Conservation (phyloP, 257 asterid genomes). For the Jaltomata sinuosa region DNA sequence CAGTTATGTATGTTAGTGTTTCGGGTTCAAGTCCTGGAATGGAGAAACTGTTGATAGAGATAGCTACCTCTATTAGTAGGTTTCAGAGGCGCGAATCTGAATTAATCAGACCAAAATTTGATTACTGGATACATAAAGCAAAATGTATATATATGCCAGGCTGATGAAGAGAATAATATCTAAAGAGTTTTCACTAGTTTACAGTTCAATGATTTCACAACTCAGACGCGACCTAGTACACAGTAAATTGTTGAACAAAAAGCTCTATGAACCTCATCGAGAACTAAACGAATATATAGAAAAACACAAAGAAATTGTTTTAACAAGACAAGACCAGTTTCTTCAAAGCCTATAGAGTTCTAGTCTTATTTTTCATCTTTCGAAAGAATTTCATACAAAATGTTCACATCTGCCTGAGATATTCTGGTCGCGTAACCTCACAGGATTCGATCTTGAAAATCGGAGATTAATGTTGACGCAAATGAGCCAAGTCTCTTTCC, state of each 20-base stretch:
- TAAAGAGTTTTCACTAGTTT: not conserved
- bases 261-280: not conserved
- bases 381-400: not conserved
- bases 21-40: too few species aligned
- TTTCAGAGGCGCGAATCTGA: too few species aligned
- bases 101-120: too few species aligned
- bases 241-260: not conserved
- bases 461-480: slow-evolving; percentile 69
- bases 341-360: not conserved
- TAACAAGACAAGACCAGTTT: not conserved
- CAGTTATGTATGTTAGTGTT: too few species aligned
- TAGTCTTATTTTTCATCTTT: not conserved
- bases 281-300: not conserved
- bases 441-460: slow-evolving; percentile 89
- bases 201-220: not conserved
- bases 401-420: not conserved
- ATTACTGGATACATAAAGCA: not conserved
- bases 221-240: not conserved
- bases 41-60: too few species aligned
- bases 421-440: slow-evolving; percentile 6
- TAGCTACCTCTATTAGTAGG: too few species aligned
- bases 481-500: slow-evolving; percentile 80
- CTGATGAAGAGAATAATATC: not conserved
- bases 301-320: not conserved
- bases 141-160: not conserved